Evolutionary conservation across 2,329 filamentous ascomycete genomes (phyloP).

Genomic region (Daldinia eschscholtzii): DNA sequence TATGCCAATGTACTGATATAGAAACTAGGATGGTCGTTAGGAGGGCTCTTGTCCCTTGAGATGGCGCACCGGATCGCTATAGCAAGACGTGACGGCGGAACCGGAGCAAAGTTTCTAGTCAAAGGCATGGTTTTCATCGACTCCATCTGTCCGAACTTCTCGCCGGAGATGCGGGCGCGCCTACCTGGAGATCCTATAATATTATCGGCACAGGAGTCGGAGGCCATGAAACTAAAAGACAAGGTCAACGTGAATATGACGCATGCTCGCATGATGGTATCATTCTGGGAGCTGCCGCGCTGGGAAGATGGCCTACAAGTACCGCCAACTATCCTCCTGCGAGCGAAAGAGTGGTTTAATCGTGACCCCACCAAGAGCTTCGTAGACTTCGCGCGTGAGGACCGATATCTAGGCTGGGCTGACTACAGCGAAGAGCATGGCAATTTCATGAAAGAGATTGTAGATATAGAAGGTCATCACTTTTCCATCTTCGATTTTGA

Average conservation of each 20-base stretch:
- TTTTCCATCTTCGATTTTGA: slow-evolving; percentile 55
- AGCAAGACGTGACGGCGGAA: slow-evolving; percentile 45
- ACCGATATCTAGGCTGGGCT: slow-evolving; percentile 63
- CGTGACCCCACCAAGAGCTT: slow-evolving; percentile 46
- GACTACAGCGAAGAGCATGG: slow-evolving; percentile 55
- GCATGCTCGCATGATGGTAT: slow-evolving; percentile 51
- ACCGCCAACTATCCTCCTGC: slow-evolving; percentile 61
- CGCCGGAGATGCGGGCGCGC: slow-evolving; percentile 35
- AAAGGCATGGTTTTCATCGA: slow-evolving; percentile 67
- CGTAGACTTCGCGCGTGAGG: slow-evolving; percentile 61
- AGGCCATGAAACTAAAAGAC: slow-evolving; percentile 49
- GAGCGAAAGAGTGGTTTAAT: slow-evolving; percentile 59
- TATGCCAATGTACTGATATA: background rate
- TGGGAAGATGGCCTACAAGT: slow-evolving; percentile 39
- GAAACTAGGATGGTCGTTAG: slow-evolving; percentile 64
- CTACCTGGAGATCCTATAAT: slow-evolving; percentile 49
- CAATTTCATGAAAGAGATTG: slow-evolving; percentile 58
- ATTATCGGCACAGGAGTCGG: slow-evolving; percentile 47
- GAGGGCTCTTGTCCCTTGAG: slow-evolving; percentile 65
- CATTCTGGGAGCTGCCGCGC: slow-evolving; percentile 46
- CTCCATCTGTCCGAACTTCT: slow-evolving; percentile 57
- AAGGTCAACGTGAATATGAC: slow-evolving; percentile 53
- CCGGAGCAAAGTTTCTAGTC: slow-evolving; percentile 53
- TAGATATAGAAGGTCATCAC: slow-evolving; percentile 66
- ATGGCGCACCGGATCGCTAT: slow-evolving; percentile 59